Conservation (phyloP, 2,329 filamentous ascomycete species). For the Pyrenophora teres region DNA sequence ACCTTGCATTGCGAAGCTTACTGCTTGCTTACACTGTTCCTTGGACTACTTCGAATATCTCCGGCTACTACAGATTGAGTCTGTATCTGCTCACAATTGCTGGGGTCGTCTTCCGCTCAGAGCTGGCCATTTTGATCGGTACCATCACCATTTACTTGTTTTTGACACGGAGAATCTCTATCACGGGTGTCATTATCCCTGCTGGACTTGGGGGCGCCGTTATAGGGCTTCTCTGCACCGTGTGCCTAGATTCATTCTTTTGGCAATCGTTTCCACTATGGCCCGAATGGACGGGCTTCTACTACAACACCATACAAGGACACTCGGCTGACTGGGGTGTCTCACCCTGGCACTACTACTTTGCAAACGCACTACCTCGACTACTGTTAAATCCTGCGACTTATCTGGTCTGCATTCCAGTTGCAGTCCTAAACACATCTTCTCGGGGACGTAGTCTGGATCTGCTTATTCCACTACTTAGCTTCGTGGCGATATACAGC, state of each 20-base stretch:
- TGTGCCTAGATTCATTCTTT: conserved; percentile 87
- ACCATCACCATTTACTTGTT: conserved; percentile 70
- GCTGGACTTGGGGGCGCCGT: conserved; percentile 68
- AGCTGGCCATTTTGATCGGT: conserved; percentile 79
- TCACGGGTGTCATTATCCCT: conserved; percentile 64
- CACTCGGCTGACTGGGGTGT: conserved; percentile 87
- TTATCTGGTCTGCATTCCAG: conserved; percentile 57
- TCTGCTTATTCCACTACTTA: conserved; percentile 66
- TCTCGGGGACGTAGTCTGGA: conserved; percentile 53
- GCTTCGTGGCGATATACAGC: conserved; percentile 81
- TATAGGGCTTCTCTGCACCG: conserved; percentile 70
- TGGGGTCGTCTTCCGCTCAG: conserved; percentile 84
- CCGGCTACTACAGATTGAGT: conserved; percentile 63
- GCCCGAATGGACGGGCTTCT: conserved; percentile 89
- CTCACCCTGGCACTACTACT: conserved; percentile 85
- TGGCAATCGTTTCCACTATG: conserved; percentile 80
- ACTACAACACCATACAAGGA: conserved; percentile 86
- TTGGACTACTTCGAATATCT: conserved; percentile 40
- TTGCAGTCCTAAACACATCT: conserved; percentile 56
- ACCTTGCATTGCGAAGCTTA: conserved; percentile 62
- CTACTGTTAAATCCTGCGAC: conserved; percentile 80
- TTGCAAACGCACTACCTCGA: conserved; percentile 77
- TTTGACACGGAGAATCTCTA: conserved; percentile 57
- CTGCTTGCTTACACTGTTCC: conserved; percentile 54
- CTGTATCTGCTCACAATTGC: conserved; percentile 78